These are phyloP conservation scores for Marchantia polymorpha DNA, from an alignment of 225 moss, liverwort and hornwort genomes.

Conservation along the genomic window DNA sequence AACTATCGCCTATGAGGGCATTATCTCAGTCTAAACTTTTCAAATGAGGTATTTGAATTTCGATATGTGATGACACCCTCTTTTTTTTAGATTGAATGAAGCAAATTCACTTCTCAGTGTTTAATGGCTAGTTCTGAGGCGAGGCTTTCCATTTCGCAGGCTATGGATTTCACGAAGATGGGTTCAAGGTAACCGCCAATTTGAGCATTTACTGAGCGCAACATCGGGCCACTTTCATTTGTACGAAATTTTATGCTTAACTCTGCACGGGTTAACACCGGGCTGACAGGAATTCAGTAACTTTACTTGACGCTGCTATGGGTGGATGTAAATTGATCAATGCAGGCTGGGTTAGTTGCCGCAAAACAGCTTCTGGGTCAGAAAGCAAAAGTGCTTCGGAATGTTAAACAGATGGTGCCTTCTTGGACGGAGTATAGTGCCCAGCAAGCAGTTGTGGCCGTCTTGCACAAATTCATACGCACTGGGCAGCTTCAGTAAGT, in stretches of 20 bases:
- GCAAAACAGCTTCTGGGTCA: conserved; percentile 61
- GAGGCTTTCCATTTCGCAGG: conserved; percentile 30
- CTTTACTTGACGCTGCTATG: background rate
- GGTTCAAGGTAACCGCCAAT: conserved; percentile 51
- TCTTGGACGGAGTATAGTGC: conserved; percentile 56
- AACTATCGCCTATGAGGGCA: background rate
- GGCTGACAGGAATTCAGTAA: background rate
- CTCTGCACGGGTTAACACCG: background rate
- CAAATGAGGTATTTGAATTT: too few relatives aligned
- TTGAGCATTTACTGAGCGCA: background rate
- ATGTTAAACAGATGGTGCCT: conserved; percentile 75
- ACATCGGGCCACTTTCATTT: background rate
- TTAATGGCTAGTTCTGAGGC: background rate
- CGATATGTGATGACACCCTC: too few relatives aligned
- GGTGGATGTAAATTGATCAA: background rate
- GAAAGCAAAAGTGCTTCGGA: conserved; percentile 48
- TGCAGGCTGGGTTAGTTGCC: conserved; percentile 62
- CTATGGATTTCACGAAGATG: conserved; percentile 90
- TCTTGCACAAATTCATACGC: conserved; percentile 65
- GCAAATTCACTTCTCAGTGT: background rate
- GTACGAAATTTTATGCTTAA: background rate
- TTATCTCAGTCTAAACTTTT: background rate
- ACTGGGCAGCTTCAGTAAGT: conserved; percentile 79
- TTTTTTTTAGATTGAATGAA: background rate
- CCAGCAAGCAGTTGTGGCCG: conserved; percentile 58